These are phyloP conservation scores for Alnus rubra DNA, from an alignment of 306 rosid genomes.

Conservation along the genomic window DNA sequence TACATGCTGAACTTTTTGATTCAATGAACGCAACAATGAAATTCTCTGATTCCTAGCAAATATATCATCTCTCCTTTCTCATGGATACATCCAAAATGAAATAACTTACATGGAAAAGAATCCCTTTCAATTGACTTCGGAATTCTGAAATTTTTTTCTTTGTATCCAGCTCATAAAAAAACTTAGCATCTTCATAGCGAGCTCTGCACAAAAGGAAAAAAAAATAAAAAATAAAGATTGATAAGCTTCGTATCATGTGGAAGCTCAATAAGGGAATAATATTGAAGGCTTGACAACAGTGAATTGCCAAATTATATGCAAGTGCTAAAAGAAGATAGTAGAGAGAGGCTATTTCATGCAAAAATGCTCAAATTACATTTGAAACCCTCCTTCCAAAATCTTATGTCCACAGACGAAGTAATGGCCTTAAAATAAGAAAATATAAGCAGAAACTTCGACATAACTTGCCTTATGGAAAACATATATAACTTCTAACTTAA, in stretches of 20 bases:
- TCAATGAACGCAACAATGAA: not conserved
- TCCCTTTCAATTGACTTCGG: slow-evolving; percentile 68
- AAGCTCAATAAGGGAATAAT: slow-evolving; percentile 14
- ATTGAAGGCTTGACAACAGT: slow-evolving; percentile 11
- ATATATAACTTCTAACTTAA: not conserved
- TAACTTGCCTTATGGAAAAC: not conserved
- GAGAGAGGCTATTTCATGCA: slow-evolving; percentile 15
- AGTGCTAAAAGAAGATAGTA: not conserved
- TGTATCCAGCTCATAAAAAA: slow-evolving; percentile 83
- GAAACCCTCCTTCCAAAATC: not conserved
- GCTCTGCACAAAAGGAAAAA: slow-evolving; percentile 57
- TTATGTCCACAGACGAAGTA: not conserved
- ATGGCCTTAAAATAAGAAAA: not conserved
- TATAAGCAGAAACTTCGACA: not conserved
- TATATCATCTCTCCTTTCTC: not conserved
- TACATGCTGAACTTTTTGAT: slow-evolving; percentile 21
- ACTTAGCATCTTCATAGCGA: slow-evolving; percentile 96
- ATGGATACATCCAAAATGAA: slow-evolving; percentile 14
- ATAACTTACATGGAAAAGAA: slow-evolving; percentile 82
- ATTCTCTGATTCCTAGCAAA: slow-evolving; percentile 4
- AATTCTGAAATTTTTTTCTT: slow-evolving; percentile 71
- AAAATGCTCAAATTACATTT: not conserved
- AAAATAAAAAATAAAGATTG: no score
- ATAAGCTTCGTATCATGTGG: slow-evolving; percentile 14
- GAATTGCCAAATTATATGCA: slow-evolving; percentile 7